Conservation (phyloP, 768 basidiomycete species). For the Amanita pallidorosea region DNA sequence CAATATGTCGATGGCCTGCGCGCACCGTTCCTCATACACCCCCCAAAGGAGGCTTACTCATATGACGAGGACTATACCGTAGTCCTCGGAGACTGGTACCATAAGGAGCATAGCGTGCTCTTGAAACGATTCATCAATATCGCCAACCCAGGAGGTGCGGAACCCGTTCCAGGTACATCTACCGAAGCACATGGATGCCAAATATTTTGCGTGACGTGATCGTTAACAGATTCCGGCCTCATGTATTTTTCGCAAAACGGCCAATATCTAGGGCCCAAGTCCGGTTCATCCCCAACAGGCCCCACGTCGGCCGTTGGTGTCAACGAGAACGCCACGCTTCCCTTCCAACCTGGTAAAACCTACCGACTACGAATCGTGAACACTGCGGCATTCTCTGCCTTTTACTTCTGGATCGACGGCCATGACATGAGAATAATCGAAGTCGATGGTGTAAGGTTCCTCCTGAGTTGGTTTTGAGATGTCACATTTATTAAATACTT, state of each 20-base stretch:
- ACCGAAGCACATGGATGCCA: background rate
- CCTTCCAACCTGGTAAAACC: constrained; percentile 80
- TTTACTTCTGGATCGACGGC: constrained; percentile 86
- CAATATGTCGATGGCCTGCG: constrained; percentile 93
- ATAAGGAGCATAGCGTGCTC: constrained; percentile 56
- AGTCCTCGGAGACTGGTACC: constrained; percentile 89
- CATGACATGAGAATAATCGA: constrained; percentile 81
- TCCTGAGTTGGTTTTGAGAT: background rate
- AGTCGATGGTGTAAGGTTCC: constrained; percentile 63
- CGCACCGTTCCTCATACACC: constrained; percentile 75
- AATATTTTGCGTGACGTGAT: background rate
- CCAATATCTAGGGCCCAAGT: constrained; percentile 53
- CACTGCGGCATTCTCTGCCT: constrained; percentile 59
- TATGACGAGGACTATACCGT: constrained; percentile 93
- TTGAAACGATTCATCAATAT: constrained; percentile 57
- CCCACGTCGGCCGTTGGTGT: constrained; percentile 59
- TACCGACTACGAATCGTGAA: constrained; percentile 88
- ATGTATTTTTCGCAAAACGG: constrained; percentile 78
- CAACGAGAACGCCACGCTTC: constrained; percentile 78
- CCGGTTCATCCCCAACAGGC: constrained; percentile 37
- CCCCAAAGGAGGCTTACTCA: constrained; percentile 46
- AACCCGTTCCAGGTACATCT: constrained; percentile 72
- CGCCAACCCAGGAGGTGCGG: constrained; percentile 73
- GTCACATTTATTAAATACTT: constrained; percentile 1
- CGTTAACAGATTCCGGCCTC: constrained; percentile 59